Percentiles rank a stretch among this genome's conserved stretches.
Evolutionary conservation across 2,329 filamentous ascomycete species (phyloP).

Genomic region (Ascochyta rabiei): DNA sequence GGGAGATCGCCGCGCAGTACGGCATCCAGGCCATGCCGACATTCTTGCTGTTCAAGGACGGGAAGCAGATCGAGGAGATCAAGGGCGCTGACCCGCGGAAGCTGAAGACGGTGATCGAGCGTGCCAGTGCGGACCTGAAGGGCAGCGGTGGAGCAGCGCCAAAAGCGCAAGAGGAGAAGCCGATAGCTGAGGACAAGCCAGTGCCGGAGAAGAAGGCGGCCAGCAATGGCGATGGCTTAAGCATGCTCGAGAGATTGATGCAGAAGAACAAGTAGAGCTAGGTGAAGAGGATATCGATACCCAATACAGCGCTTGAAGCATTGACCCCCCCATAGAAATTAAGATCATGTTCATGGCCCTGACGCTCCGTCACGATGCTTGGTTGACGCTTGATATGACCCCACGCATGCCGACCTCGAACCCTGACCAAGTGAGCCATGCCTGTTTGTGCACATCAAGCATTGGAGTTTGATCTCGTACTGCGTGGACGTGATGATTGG

Average conservation of each 20-base stretch:
- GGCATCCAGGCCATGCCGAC: constrained; percentile 55
- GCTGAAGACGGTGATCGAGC: constrained; percentile 36
- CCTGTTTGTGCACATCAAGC: no score
- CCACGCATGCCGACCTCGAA: constrained; percentile 1
- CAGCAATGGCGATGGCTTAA: constrained; percentile 40
- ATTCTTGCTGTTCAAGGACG: constrained; percentile 42
- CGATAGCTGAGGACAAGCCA: constrained; percentile 4
- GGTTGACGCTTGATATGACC: neutral
- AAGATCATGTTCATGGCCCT: neutral
- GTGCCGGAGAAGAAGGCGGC: constrained; percentile 37
- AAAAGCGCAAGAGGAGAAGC: constrained; percentile 13
- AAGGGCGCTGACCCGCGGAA: constrained; percentile 37
- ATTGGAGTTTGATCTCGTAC: no score
- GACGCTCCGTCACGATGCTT: neutral
- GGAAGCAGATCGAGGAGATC: constrained; percentile 38
- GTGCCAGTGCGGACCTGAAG: constrained; percentile 14
- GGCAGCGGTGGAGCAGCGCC: constrained; percentile 5
- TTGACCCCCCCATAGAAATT: neutral
- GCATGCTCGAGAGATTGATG: constrained; percentile 16
- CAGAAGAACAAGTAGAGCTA: constrained; percentile 12
- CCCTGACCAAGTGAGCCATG: neutral
- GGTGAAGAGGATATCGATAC: constrained; percentile 4
- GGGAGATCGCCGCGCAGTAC: constrained; percentile 55
- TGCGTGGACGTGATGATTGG: neutral
- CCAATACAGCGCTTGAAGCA: neutral